These are phyloP conservation scores for Scleroderma bovista DNA, from an alignment of 768 basidiomycete species.

Conservation along the genomic window DNA sequence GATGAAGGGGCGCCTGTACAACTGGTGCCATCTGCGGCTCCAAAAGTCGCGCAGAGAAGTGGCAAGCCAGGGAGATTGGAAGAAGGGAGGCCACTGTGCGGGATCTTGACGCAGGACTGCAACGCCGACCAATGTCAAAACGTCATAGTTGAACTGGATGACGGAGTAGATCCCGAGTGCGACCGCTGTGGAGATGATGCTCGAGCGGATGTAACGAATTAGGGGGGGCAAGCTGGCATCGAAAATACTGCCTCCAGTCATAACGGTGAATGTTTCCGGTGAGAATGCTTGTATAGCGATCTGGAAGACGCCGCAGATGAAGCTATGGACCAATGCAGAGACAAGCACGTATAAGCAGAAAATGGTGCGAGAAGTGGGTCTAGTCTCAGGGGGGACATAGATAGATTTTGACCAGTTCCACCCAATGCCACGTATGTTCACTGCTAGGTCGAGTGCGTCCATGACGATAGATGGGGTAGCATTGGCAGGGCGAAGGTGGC, in stretches of 20 bases:
- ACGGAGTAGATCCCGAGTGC: conserved; percentile 42
- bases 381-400: conserved; percentile 32
- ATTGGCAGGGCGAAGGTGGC: background rate
- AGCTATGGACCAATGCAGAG: conserved; percentile 30
- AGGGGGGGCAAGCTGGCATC: conserved; percentile 25
- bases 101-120: conserved; percentile 25
- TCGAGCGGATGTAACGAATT: conserved; percentile 32
- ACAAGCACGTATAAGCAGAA: conserved; percentile 35
- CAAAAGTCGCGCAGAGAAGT: conserved; percentile 35
- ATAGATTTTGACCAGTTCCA: conserved; percentile 51
- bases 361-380: conserved; percentile 30
- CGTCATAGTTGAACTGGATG: conserved; percentile 33
- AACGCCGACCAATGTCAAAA: conserved; percentile 19
- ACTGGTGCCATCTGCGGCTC: conserved; percentile 35
- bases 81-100: conserved; percentile 29
- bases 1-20: conserved; percentile 28
- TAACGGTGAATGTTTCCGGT: conserved; percentile 28
- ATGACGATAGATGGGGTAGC: conserved; percentile 1
- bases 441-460: conserved; percentile 46
- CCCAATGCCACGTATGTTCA: conserved; percentile 51
- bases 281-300: conserved; percentile 41
- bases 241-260: conserved; percentile 27
- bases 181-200: conserved; percentile 35
- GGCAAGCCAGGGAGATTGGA: conserved; percentile 29
- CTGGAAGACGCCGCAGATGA: conserved; percentile 42